These are phyloP conservation scores for Oidiodendron maius DNA, from an alignment of 495 filamentous ascomycete species.

Conservation along the genomic window DNA sequence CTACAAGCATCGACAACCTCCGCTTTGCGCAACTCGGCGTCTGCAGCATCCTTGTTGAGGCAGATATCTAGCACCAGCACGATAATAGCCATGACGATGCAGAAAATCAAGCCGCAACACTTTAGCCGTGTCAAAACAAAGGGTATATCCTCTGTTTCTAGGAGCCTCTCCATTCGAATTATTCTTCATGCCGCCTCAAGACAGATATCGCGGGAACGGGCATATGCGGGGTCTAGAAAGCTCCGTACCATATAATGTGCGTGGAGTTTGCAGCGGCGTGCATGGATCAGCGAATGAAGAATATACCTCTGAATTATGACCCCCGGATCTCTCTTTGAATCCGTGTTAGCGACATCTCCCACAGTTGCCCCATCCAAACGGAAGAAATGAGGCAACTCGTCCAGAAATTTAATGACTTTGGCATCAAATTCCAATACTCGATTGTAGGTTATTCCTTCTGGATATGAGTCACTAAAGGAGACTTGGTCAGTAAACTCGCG, in stretches of 20 bases:
- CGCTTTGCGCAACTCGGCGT: slow-evolving; percentile 28
- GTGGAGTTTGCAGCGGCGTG: slow-evolving; percentile 36
- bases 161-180: slow-evolving; percentile 26
- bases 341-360: not conserved
- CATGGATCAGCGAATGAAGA: slow-evolving; percentile 28
- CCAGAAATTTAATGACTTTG: slow-evolving; percentile 25
- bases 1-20: slow-evolving; percentile 40
- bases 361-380: slow-evolving; percentile 14
- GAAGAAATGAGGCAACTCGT: slow-evolving; percentile 9
- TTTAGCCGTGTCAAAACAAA: not conserved
- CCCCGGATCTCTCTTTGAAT: not conserved
- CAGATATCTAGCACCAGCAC: slow-evolving; percentile 40
- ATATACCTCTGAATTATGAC: slow-evolving; percentile 31
- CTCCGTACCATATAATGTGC: slow-evolving; percentile 29
- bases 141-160: slow-evolving; percentile 6
- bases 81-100: slow-evolving; percentile 42
- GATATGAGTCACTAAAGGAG: slow-evolving; percentile 16
- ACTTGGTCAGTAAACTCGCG: slow-evolving; percentile 35
- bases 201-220: slow-evolving; percentile 29
- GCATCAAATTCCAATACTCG: slow-evolving; percentile 27
- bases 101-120: slow-evolving; percentile 32
- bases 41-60: slow-evolving; percentile 29
- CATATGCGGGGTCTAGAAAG: slow-evolving; percentile 22
- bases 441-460: slow-evolving; percentile 13
- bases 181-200: slow-evolving; percentile 30